phyloP scores from a whole-genome alignment of 2,329 filamentous ascomycete genomes.

The Cercospora brassicicola region DNA sequence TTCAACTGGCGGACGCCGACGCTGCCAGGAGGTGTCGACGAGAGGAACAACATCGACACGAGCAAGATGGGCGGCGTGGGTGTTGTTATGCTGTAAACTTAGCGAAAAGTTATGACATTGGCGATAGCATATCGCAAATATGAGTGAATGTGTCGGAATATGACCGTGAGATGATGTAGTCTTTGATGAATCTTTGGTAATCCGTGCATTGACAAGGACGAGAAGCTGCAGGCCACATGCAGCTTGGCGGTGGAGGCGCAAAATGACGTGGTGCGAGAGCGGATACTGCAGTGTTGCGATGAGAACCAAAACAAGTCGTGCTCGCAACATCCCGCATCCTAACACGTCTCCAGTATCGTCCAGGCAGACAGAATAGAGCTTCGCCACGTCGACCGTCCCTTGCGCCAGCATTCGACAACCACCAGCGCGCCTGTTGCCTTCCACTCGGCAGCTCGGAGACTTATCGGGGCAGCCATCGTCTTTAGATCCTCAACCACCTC shows the following conservation, averaged over 20 bases:
- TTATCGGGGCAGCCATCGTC: constrained; percentile 17
- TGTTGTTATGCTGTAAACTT: constrained; percentile 72
- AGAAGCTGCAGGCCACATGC: background rate
- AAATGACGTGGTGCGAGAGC: background rate
- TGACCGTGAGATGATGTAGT: background rate
- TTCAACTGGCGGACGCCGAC: constrained; percentile 92
- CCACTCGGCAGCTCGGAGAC: constrained; percentile 11
- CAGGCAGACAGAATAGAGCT: background rate
- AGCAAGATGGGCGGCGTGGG: constrained; percentile 82
- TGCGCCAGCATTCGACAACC: constrained; percentile 1
- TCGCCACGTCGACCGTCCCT: constrained; percentile 4
- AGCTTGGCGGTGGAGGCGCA: background rate
- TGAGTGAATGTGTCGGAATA: background rate
- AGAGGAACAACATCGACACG: constrained; percentile 73
- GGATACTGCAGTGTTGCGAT: background rate
- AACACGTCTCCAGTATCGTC: background rate
- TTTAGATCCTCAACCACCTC: constrained; percentile 17
- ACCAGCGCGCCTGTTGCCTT: background rate
- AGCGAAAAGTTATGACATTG: background rate
- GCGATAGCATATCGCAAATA: background rate
- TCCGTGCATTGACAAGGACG: background rate
- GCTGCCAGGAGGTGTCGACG: constrained; percentile 82
- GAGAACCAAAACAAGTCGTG: background rate
- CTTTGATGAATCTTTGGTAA: background rate
- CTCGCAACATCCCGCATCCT: background rate